Evolutionary conservation across 169 alveolate genomes (phyloP), one percentile per base, ranked within the genome.

Genomic region (Nephromyces sp.): DNA sequence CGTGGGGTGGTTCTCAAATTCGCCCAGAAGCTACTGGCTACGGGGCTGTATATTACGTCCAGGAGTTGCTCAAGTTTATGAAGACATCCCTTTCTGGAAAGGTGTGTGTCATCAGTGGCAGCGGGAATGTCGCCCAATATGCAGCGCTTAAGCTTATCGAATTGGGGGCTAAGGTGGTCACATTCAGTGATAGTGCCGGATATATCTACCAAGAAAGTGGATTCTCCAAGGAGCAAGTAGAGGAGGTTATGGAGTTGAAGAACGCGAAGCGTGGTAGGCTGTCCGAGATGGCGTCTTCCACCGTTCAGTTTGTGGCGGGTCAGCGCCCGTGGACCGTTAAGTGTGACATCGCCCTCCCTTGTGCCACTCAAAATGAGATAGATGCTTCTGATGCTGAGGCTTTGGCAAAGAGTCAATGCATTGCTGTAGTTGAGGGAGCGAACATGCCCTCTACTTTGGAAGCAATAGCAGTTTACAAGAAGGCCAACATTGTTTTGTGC

Each of bases 11-110:
- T 2, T 86, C 92, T 6, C 70, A 72, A 27, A 79, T 87, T 34
- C 81, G 95, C 68, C 87, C 89, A 0, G 93, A 90, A 83, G 95
- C 95, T 0, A 90, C 95, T 0, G 95, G 95, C 31, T 90, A 82
- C 57, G 95, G 95, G 1, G 76, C 84, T 53, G 91, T 87, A 29
- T 90, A 86, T 73, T 90, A 87, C 52, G 93, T 86, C n/a, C 52
- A 33, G n/a, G 62, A 74, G 32, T 52, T 74, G 27, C 68, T 74
- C 5, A 51, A 15, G 64, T 34, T 82, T 75, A 67, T 68, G 80
- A 32, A 15, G 0, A 65, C 52, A 30, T 43, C 72, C 31, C 33
- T 90, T 6, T 69, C 67, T 32, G 91, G 90, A 30, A 85, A 77
- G 79, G 74, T 71, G n/a, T 83, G 89, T 66, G 68, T 80, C 52